These are phyloP conservation scores for Chamaecrista fasciculata DNA, from an alignment of 306 rosid genomes.

Conservation along the genomic window DNA sequence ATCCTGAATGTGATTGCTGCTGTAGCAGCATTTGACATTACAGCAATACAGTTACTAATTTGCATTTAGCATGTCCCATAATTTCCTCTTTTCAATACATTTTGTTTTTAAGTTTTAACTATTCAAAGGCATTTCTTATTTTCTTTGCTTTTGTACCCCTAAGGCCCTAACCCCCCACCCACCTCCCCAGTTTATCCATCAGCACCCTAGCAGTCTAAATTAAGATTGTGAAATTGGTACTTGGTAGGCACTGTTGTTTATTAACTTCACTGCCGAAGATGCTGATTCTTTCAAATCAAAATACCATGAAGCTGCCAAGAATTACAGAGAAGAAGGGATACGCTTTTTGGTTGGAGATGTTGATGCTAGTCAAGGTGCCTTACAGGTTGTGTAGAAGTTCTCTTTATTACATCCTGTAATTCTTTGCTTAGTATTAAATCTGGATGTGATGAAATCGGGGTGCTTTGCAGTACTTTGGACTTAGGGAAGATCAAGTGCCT, in stretches of 20 bases:
- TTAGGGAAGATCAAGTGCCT: slow-evolving; percentile 80
- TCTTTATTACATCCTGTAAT: neutral
- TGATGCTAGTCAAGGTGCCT: slow-evolving; percentile 70
- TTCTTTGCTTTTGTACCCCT: no score
- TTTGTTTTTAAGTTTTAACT: no score
- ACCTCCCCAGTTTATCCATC: no score
- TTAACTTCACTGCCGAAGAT: slow-evolving; percentile 56
- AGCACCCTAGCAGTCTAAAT: slow-evolving; percentile 14
- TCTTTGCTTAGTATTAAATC: slow-evolving; percentile 1
- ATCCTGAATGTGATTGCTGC: no score
- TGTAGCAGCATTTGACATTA: no score
- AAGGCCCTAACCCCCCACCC: neutral
- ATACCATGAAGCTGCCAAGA: slow-evolving; percentile 76
- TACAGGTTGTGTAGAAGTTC: slow-evolving; percentile 72
- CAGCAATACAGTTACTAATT: no score
- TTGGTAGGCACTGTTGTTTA: slow-evolving; percentile 90
- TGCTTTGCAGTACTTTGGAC: slow-evolving; percentile 86
- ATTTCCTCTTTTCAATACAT: no score
- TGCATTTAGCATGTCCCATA: no score
- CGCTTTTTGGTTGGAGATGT: slow-evolving; percentile 81
- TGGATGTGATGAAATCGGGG: slow-evolving; percentile 30
- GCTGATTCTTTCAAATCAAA: slow-evolving; percentile 64
- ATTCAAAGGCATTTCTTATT: no score
- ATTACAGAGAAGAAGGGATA: slow-evolving; percentile 52
- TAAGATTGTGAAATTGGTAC: slow-evolving; percentile 23